These are phyloP conservation scores for Hura crepitans DNA, from an alignment of 441 rosid genomes.

Conservation along the genomic window DNA sequence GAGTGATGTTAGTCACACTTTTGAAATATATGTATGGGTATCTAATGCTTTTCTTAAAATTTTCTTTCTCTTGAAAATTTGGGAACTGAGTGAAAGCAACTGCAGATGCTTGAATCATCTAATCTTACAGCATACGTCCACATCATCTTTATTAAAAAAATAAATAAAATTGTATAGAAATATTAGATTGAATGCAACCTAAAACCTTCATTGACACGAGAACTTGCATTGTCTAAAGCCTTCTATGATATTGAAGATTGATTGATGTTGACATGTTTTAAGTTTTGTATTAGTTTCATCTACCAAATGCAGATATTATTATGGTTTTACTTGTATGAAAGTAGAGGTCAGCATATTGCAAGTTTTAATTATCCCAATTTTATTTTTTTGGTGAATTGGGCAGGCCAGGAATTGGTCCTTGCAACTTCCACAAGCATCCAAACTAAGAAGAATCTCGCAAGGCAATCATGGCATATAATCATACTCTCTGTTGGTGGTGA, in stretches of 20 bases:
- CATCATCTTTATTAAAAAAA: neutral
- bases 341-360: too few species aligned
- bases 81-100: neutral
- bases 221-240: too few species aligned
- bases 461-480: neutral
- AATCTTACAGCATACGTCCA: neutral
- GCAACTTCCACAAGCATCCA: neutral
- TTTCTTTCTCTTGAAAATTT: neutral
- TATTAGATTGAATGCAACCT: too few species aligned
- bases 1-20: neutral
- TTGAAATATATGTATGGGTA: neutral
- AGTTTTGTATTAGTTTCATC: too few species aligned
- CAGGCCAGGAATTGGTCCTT: too few species aligned
- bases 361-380: too few species aligned
- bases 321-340: too few species aligned
- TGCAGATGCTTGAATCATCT: neutral
- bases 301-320: too few species aligned
- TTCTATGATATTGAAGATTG: too few species aligned
- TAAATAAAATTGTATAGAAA: neutral
- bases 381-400: too few species aligned
- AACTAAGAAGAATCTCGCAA: constrained; percentile 1
- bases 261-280: too few species aligned
- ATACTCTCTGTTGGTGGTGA: neutral
- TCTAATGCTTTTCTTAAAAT: neutral
- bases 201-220: too few species aligned